Evolutionary conservation across 176 grass and related monocot genomes (phyloP).

Genomic region (Dendrocalamus sinicus): DNA sequence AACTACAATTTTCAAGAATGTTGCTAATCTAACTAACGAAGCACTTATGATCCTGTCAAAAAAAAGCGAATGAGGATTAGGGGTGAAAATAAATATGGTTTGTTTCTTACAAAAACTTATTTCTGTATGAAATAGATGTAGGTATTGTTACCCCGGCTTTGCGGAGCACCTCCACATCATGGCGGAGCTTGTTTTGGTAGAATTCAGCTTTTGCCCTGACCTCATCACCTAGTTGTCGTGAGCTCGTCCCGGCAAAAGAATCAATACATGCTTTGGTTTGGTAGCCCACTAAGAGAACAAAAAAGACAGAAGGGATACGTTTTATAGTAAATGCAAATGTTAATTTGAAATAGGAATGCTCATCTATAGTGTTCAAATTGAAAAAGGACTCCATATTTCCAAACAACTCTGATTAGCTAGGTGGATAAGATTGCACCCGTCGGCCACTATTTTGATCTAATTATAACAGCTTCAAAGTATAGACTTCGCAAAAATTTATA

Average conservation of each 20-base stretch:
- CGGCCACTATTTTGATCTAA: constrained; percentile 3
- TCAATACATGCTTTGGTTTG: constrained; percentile 67
- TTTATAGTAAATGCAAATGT: background rate
- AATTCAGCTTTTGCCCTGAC: constrained; percentile 37
- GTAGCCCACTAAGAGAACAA: constrained; percentile 61
- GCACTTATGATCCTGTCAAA: constrained; percentile 7
- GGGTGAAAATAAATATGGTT: background rate
- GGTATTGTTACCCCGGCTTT: constrained; percentile 52
- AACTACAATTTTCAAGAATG: background rate
- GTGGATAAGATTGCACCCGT: background rate
- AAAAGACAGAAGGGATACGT: background rate
- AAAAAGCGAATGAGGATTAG: background rate
- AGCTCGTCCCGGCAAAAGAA: constrained; percentile 46
- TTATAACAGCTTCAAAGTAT: background rate
- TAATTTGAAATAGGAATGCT: background rate
- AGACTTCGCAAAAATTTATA: too few species aligned
- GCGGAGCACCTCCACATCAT: constrained; percentile 47
- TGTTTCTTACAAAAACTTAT: too few species aligned
- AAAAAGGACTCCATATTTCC: background rate
- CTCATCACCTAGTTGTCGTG: constrained; percentile 52
- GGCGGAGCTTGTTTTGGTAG: constrained; percentile 56
- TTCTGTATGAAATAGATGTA: background rate
- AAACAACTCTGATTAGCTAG: background rate
- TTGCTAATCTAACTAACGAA: constrained; percentile 8
- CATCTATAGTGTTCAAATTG: background rate